These are phyloP conservation scores for Linnemannia exigua DNA, from an alignment of 192 early-diverging fungal genomes.

Conservation along the genomic window DNA sequence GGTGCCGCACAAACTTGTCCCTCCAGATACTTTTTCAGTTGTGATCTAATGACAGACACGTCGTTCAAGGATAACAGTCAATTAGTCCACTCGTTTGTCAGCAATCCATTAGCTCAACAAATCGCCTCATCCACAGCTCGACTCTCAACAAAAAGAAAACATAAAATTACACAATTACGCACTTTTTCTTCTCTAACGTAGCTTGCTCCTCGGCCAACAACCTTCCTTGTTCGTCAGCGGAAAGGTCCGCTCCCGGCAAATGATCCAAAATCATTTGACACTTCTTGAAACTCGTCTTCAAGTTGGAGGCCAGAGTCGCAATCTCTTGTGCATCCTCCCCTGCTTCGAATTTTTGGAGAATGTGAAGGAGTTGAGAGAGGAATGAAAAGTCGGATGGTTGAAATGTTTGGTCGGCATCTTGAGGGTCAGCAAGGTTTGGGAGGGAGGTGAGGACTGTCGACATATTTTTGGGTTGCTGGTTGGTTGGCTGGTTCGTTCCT, in stretches of 20 bases:
- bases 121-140: background rate
- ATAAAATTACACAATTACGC: background rate
- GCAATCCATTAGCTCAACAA: background rate
- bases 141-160: background rate
- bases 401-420: conserved; percentile 36
- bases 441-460: background rate
- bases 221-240: conserved; percentile 47
- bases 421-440: background rate
- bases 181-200: conserved; percentile 43
- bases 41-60: background rate
- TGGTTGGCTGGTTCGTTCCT: background rate
- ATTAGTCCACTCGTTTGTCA: no score
- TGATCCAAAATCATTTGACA: conserved; percentile 58
- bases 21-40: background rate
- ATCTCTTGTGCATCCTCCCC: conserved; percentile 53
- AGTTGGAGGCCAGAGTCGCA: conserved; percentile 33
- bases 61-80: no score
- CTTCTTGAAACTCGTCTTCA: conserved; percentile 55
- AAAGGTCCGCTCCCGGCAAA: conserved; percentile 59
- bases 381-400: conserved; percentile 58
- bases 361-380: conserved; percentile 46
- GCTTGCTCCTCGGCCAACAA: conserved; percentile 45
- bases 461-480: background rate
- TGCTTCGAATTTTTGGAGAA: conserved; percentile 41
- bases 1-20: background rate